phyloP scores from a whole-genome alignment of 495 filamentous ascomycete genomes.

The Penicillium silybi region DNA sequence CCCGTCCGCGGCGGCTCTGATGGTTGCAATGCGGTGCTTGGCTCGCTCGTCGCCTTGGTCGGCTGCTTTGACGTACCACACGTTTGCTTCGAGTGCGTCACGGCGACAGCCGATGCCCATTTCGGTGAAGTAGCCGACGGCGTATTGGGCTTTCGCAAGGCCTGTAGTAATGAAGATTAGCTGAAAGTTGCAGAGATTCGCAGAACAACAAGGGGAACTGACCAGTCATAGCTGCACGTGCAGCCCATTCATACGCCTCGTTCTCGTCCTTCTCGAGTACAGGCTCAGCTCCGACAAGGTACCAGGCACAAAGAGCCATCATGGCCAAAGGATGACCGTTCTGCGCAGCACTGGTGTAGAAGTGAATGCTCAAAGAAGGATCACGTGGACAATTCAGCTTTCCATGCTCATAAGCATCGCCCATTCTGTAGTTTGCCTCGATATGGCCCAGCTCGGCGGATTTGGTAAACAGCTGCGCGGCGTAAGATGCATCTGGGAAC shows the following conservation, averaged over 20 bases:
- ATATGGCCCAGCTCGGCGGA: slow-evolving; percentile 87
- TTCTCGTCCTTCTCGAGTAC: slow-evolving; percentile 91
- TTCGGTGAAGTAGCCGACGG: slow-evolving; percentile 95
- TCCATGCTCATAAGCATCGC: slow-evolving; percentile 96
- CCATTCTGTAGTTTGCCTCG: slow-evolving; percentile 79
- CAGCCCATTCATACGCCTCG: slow-evolving; percentile 96
- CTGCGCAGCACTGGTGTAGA: slow-evolving; percentile 91
- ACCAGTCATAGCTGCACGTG: slow-evolving; percentile 57
- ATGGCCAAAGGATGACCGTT: slow-evolving; percentile 81
- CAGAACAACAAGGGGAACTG: not conserved
- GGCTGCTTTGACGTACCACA: slow-evolving; percentile 97
- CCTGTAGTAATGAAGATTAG: slow-evolving; percentile 42
- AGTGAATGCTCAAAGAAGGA: slow-evolving; percentile 91
- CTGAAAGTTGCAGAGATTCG: not conserved
- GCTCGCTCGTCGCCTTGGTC: slow-evolving; percentile 89
- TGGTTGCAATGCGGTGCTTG: slow-evolving; percentile 78
- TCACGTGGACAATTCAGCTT: slow-evolving; percentile 82
- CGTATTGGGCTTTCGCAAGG: slow-evolving; percentile 89
- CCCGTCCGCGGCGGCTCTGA: slow-evolving; percentile 79
- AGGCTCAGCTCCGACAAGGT: slow-evolving; percentile 91
- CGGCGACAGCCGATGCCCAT: slow-evolving; percentile 95
- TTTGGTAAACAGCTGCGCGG: slow-evolving; percentile 90
- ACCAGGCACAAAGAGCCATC: slow-evolving; percentile 99
- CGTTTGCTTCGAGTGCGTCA: slow-evolving; percentile 90
- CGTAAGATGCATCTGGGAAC: slow-evolving; percentile 84